Base-by-base conservation (phyloP, 225 moss, liverwort and hornwort genomes). In the Marchantia polymorpha region DNA sequence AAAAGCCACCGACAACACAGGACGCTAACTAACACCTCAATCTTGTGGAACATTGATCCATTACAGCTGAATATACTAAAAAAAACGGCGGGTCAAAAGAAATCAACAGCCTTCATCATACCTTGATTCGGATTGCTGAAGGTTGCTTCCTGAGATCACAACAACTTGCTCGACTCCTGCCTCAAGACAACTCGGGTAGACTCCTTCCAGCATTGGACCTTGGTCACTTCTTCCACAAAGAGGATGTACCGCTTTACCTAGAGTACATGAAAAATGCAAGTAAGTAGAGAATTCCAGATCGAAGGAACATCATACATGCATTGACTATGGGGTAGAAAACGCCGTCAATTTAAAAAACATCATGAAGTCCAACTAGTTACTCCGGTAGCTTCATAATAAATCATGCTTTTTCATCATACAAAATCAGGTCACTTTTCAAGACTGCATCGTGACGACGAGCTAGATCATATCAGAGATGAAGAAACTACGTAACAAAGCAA, bases 121-220 rank as follows among this genome's bases (percentile, higher is more conserved):
- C 96, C 88, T 92, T 19, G 92, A 89, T 64, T 94, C 86, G 27
- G 85, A 63, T 70, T 80, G 81, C 73, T 63, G 89, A 81, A 96
- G 84, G 80, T 90, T 92, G 86, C 85, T 88, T 70, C 96, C 96
- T 71, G 64, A 75, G 69, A 96, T 88, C 79, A 80, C 86, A 53
- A 96, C 87, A 64, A 86, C 85, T 76, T 89, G 90, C 49, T 90
- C 90, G 68, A 48, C 46, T 46, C 91, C 94, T 23, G 89, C 87
- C 74, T 89, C 89, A 30, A 96, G 82, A 83, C 96, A 96, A 61
- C 94, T 81, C 65, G 96, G 96, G 39, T 88, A 89, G 58, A 94
- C 88, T 79, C 88, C 88, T 49, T 88, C 86, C 86, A 96, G 76
- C 50, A 86, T 80, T 26, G 96, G 91, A 86, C 88, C 55, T 65